These are phyloP conservation scores for Salix koriyanagi DNA, from an alignment of 345 rosid species.

Conservation along the genomic window DNA sequence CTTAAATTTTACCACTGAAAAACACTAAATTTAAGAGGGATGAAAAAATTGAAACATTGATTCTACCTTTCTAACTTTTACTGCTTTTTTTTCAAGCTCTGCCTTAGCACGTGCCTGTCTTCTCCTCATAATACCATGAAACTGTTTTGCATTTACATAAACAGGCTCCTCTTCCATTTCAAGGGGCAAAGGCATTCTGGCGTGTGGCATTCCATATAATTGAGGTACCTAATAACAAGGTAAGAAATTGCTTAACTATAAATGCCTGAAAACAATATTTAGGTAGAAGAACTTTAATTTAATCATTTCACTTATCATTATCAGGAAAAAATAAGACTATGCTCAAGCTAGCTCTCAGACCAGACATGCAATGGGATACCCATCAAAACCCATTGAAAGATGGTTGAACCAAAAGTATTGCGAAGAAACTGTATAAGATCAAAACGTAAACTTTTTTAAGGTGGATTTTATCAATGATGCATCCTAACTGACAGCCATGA, in stretches of 20 bases:
- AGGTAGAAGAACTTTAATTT: background rate
- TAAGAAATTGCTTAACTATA: background rate
- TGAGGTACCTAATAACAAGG: conserved; percentile 33
- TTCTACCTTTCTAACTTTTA: conserved; percentile 60
- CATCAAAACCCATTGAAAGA: background rate
- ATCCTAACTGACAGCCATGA: background rate
- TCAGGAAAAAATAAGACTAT: background rate
- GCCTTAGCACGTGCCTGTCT: conserved; percentile 69
- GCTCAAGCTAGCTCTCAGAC: background rate
- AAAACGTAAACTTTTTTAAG: background rate
- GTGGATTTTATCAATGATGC: background rate
- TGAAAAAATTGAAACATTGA: background rate
- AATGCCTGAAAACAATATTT: background rate
- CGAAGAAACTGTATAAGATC: background rate
- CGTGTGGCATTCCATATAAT: conserved; percentile 45
- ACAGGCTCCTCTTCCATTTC: conserved; percentile 73
- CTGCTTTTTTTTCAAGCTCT: conserved; percentile 52
- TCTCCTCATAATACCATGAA: conserved; percentile 62
- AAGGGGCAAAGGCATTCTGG: conserved; percentile 65
- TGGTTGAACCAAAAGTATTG: background rate
- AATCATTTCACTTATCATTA: background rate
- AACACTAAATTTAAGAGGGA: background rate
- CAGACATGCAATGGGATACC: background rate
- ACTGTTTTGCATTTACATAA: conserved; percentile 72
- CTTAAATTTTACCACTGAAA: background rate